Conservation (phyloP, 2,329 filamentous ascomycete genomes). For the Macrophomina phaseolina region DNA sequence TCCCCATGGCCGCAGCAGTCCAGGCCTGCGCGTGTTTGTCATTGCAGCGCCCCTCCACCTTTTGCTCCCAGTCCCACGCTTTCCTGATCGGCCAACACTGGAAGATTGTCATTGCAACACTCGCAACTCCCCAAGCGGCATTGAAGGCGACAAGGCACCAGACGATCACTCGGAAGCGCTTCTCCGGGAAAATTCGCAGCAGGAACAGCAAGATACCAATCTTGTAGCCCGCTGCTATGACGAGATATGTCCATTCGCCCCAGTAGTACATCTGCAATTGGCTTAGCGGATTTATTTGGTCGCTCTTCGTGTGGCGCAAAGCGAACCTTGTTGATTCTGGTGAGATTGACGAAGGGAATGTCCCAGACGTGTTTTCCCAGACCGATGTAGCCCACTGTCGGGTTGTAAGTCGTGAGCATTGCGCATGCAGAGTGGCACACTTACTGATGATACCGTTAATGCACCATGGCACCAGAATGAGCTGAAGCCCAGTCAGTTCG, state of each 20-base stretch:
- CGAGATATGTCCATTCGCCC: neutral
- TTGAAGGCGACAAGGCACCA: neutral
- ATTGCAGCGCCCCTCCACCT: neutral
- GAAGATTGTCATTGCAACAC: neutral
- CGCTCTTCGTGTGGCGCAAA: neutral
- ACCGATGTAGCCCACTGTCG: neutral
- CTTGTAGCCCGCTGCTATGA: neutral
- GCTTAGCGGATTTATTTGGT: neutral
- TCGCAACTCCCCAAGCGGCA: neutral
- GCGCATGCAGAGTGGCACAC: neutral
- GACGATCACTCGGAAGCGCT: neutral
- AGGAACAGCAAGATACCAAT: neutral
- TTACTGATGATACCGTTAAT: neutral
- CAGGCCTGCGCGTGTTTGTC: neutral
- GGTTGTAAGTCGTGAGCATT: neutral
- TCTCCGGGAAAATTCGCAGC: neutral
- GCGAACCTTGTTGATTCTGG: neutral
- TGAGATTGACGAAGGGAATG: neutral
- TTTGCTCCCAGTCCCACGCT: neutral
- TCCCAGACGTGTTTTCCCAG: neutral
- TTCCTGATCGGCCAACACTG: neutral
- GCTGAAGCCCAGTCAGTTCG: neutral
- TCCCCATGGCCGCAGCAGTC: neutral
- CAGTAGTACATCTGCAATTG: neutral
- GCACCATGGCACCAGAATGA: neutral